Conservation (phyloP, 1,139 yeast species). For the Kodamaea plutei region DNA sequence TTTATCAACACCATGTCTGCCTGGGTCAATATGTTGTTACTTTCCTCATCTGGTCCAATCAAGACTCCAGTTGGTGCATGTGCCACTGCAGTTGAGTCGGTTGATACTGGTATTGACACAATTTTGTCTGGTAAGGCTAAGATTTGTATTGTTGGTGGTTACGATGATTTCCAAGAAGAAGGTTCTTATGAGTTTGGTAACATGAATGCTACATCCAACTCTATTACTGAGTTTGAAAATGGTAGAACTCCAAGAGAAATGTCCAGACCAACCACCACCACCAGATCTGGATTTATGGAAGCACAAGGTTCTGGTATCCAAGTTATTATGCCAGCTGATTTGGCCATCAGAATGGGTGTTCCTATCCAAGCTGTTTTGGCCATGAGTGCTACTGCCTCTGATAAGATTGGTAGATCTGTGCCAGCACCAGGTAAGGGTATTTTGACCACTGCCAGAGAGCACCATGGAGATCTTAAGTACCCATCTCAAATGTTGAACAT, state of each 20-base stretch:
- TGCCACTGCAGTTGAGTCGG: slow-evolving; percentile 97
- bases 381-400: slow-evolving; percentile 93
- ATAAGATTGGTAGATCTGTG: slow-evolving; percentile 96
- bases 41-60: slow-evolving; percentile 98
- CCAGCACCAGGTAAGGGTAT: slow-evolving; percentile 99
- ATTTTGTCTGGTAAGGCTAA: slow-evolving; percentile 91
- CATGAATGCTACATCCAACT: slow-evolving; percentile 96
- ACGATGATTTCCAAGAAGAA: slow-evolving; percentile 99
- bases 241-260: slow-evolving; percentile 98
- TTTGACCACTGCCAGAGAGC: slow-evolving; percentile 95
- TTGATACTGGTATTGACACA: slow-evolving; percentile 93
- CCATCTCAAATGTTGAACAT: slow-evolving; percentile 80
- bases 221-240: slow-evolving; percentile 79
- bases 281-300: slow-evolving; percentile 98
- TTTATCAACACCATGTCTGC: slow-evolving; percentile 99
- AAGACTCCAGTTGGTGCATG: slow-evolving; percentile 99
- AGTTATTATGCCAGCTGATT: slow-evolving; percentile 89
- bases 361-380: slow-evolving; percentile 97
- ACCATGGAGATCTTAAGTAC: slow-evolving; percentile 77
- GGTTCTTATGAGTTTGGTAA: slow-evolving; percentile 97
- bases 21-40: slow-evolving; percentile 96
- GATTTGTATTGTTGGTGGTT: slow-evolving; percentile 96
- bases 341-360: slow-evolving; percentile 97
- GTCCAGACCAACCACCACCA: slow-evolving; percentile 97
- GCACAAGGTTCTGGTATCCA: slow-evolving; percentile 99